Conservation (phyloP, 257 asterid species). For the Solanum dulcamara region DNA sequence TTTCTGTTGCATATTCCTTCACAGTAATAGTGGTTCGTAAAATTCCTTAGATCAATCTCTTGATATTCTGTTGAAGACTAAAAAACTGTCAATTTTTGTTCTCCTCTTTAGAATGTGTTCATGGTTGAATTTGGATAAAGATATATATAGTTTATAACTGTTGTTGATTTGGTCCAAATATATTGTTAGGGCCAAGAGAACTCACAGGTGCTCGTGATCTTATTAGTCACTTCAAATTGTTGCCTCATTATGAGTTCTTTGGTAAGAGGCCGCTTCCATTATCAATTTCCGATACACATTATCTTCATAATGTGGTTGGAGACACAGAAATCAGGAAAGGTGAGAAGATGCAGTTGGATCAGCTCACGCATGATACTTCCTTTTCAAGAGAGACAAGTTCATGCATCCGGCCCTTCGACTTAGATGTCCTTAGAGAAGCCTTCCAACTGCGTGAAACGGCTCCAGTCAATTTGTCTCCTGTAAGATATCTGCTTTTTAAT, state of each 20-base stretch:
- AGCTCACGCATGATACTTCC: constrained; percentile 61
- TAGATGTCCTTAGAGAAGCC: constrained; percentile 69
- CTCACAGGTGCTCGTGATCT: constrained; percentile 96
- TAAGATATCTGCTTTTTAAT: constrained; percentile 30
- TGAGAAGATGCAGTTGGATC: constrained; percentile 86
- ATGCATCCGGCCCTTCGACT: constrained; percentile 69
- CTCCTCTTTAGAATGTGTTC: neutral
- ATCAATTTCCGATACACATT: constrained; percentile 80
- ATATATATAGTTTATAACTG: neutral
- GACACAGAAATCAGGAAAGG: constrained; percentile 93
- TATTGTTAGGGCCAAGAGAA: constrained; percentile 75
- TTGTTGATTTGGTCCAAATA: constrained; percentile 12
- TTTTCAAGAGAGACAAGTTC: constrained; percentile 50
- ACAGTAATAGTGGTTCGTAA: neutral
- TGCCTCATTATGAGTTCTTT: constrained; percentile 85
- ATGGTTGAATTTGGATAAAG: neutral
- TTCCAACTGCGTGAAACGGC: constrained; percentile 82
- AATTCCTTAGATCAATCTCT: neutral
- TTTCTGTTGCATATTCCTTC: constrained; percentile 2
- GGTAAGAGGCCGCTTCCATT: constrained; percentile 86
- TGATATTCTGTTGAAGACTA: neutral
- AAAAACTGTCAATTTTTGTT: neutral
- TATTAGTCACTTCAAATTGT: constrained; percentile 68
- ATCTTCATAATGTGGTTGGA: constrained; percentile 92
- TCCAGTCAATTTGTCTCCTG: constrained; percentile 63